phyloP scores from a whole-genome alignment of 805 yeast genomes.

The Barnettozyma pratensis region DNA sequence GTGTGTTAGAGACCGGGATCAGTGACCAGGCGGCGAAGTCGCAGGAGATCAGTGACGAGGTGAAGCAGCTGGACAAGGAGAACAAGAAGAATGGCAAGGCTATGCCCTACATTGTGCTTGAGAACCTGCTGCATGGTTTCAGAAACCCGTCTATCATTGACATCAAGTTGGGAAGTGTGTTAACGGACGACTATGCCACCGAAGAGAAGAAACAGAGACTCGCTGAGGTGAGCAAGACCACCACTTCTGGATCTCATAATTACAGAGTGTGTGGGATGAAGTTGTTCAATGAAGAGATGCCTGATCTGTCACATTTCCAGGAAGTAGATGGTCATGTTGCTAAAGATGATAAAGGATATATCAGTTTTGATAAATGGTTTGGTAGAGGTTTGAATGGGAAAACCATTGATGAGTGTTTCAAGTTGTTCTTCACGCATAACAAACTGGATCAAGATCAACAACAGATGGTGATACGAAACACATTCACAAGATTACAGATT shows the following conservation, averaged over 20 bases:
- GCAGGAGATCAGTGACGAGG: slow-evolving; percentile 20
- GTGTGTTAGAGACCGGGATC: slow-evolving; percentile 48
- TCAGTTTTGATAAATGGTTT: slow-evolving; percentile 56
- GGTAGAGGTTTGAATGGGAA: slow-evolving; percentile 56
- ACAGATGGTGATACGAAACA: slow-evolving; percentile 37
- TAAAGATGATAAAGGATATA: slow-evolving; percentile 35
- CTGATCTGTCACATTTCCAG: slow-evolving; percentile 13
- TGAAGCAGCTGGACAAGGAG: slow-evolving; percentile 6
- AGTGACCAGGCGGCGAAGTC: slow-evolving; percentile 24
- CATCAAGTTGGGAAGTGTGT: slow-evolving; percentile 68
- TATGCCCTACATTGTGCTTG: slow-evolving; percentile 53
- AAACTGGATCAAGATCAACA: slow-evolving; percentile 28
- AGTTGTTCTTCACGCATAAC: slow-evolving; percentile 39
- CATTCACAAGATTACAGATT: slow-evolving; percentile 55
- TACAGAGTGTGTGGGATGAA: slow-evolving; percentile 90
- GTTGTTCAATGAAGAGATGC: slow-evolving; percentile 28
- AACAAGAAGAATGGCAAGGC: slow-evolving; percentile 3
- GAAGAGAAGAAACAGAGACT: slow-evolving; percentile 60
- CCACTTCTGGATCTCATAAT: slow-evolving; percentile 77
- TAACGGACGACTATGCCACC: slow-evolving; percentile 60
- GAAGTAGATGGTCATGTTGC: slow-evolving; percentile 12
- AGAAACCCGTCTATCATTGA: slow-evolving; percentile 70
- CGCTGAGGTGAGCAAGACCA: slow-evolving; percentile 53
- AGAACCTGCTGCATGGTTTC: slow-evolving; percentile 62
- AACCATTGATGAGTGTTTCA: slow-evolving; percentile 41